Evolutionary conservation across 768 basidiomycete species (phyloP), one percentile per base, ranked within the genome.

Genomic region (Pulveroboletus sp.): DNA sequence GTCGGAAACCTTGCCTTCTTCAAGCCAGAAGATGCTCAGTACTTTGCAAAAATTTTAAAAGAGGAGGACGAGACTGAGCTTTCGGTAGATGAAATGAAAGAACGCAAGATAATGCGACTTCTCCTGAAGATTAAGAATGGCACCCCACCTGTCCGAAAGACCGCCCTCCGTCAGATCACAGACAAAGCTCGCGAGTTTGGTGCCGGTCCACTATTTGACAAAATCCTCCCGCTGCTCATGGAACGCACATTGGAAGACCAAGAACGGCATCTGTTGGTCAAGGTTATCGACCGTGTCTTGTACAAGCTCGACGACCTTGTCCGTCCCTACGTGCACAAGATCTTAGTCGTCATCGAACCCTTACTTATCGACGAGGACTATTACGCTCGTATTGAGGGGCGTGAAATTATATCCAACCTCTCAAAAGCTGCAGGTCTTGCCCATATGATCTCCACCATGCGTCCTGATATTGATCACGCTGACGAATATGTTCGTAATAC

Each of bases 391-490:
- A 93, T 97, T 38, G 96, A 98, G 73, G 96, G 96, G 57, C 92
- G 95, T 31, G 96, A 99, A 75, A 98, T 99, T 67, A 99, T 98
- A 59, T 95, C 92, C 60, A 99, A 98, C 69, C 75, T 98, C 37
- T 95, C 96, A 27, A 99, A 98, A 71, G 96, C 96, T 10, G 95
- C 94, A 28, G 96, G 96, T 71, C 85, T 99, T 24, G 95, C 96
- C 3, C 96, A 99, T 72, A 98, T 99, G 96, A 99, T 99, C 61
- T 99, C 96, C 32, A 99, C 95, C 17, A 98, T 99, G 95, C 88
- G 95, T 59, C 95, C 96, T 4, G 95, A 99, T 76, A 98, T 98
- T 55, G 95, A 99, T 69, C 95, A 98, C 60, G 93, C 96, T 39
- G 95, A 99, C 65, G 96, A 99, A 70, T 98, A 99, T 57, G 95